Conservation (phyloP, 140 eudicot species). For the Ambrosia hybrid region DNA sequence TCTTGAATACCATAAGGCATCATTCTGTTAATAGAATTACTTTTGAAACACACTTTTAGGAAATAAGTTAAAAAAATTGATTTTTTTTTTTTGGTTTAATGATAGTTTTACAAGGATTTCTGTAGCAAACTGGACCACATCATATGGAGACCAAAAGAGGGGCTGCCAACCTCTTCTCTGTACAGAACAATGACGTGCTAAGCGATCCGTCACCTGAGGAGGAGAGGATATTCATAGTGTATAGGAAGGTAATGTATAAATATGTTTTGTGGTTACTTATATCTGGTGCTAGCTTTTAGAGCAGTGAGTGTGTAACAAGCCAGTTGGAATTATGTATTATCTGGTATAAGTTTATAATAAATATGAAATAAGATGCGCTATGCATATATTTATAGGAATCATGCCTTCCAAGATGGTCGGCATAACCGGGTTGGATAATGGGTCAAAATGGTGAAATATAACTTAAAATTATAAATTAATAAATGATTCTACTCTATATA, state of each 20-base stretch:
- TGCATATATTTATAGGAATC: not conserved
- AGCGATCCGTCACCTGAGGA: constrained; percentile 39
- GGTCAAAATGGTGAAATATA: not conserved
- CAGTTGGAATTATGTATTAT: not conserved
- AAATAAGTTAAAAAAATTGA: not conserved
- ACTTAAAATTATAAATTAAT: too few relatives aligned
- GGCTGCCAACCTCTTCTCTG: constrained; percentile 41
- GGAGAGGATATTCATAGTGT: constrained; percentile 9
- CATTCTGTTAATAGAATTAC: constrained; percentile 3
- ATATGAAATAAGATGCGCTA: constrained; percentile 5
- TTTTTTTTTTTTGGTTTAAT: constrained; percentile 17
- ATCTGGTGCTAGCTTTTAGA: constrained; percentile 17
- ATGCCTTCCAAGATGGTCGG: not conserved
- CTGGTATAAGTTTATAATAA: not conserved
- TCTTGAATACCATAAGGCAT: constrained; percentile 92
- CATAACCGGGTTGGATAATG: not conserved
- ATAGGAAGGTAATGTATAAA: constrained; percentile 21
- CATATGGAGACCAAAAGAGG: constrained; percentile 80
- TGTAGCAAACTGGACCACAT: constrained; percentile 63
- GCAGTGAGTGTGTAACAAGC: not conserved
- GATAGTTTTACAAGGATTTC: constrained; percentile 87
- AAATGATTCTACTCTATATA: too few relatives aligned
- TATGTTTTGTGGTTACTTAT: constrained; percentile 18
- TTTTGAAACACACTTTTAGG: constrained; percentile 1
- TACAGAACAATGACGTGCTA: constrained; percentile 66